Base-by-base conservation (phyloP, 495 filamentous ascomycete genomes). In the Aspergillus nanangensis region DNA sequence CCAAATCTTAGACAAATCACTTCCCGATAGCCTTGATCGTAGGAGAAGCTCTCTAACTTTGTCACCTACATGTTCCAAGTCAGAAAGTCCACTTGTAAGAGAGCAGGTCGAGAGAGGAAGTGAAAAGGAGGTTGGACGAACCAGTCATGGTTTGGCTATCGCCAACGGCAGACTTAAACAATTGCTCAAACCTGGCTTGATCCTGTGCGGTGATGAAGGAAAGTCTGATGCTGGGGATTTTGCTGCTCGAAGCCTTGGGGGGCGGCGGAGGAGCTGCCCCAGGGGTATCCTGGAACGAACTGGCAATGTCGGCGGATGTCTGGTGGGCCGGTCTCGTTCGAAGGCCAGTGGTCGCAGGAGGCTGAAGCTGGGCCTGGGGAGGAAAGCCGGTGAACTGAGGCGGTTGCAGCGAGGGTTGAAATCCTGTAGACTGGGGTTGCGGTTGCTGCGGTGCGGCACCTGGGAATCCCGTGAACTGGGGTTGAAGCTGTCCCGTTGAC, bases 171-270 rank as follows among this genome's bases (percentile, higher is more conserved):
- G 89, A 92, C 69, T 94, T 96, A 71, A 99, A 99, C 8, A 99
- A 72, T 49, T 95, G 90, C 74, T 99, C 94, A 57, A 99, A 99
- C 66, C 93, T 96, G 46, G 92, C 85, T 62, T 99, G 94, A 57
- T 99, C 94, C 52, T 86, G 82, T 18, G 87, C 90, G 1, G 94
- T 96, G 45, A 99, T 91, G 56, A 97, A 99, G 5, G 90, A 95
- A 35, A 99, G 72, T 37, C 94, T 76, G 44, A 96, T 93, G 58
- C 87, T 97, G n/a, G 94, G 94, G 39, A 99, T 96, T 67, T 83
- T 91, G 33, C 44, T 53, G 3, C 47, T 42, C 17, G 75, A 65
- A 15, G 75, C 62, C 55, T 75, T 73, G 2, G 84, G 71, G 1
- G 77, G 68, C 25, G 81, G 76, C 32, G 83, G 64, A 9, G 77